A percentile compares a stretch with the other conserved stretches of the same genome.
These are phyloP conservation scores for Malassezia slooffiae DNA, from an alignment of 1,284 basidiomycete genomes.

Conservation along the genomic window DNA sequence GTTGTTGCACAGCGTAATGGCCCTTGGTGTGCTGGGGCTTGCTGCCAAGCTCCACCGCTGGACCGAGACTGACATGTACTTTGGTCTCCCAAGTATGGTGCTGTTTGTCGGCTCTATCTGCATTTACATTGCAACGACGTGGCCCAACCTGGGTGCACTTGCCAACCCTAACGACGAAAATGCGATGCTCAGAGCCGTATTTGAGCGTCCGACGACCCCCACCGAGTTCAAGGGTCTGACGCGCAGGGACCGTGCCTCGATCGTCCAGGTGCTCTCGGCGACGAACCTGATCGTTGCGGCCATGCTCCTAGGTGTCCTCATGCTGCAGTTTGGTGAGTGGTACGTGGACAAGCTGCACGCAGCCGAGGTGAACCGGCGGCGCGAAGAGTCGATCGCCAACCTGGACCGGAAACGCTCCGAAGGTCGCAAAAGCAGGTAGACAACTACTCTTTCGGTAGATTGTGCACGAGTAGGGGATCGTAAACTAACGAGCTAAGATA, in stretches of 20 bases:
- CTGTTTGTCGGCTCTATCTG: conserved; percentile 35
- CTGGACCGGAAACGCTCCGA: conserved; percentile 6
- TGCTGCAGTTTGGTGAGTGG: conserved; percentile 37
- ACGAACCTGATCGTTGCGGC: conserved; percentile 36
- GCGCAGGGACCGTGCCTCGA: conserved; percentile 22
- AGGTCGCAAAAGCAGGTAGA: too few species aligned
- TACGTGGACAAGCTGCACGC: conserved; percentile 16
- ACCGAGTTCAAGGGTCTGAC: conserved; percentile 16
- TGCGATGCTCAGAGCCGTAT: conserved; percentile 11
- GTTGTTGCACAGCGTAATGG: conserved; percentile 40
- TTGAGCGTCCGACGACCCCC: neutral
- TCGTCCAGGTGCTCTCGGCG: conserved; percentile 35
- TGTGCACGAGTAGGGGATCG: neutral
- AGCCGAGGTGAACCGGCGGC: conserved; percentile 9
- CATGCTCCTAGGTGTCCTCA: conserved; percentile 32
- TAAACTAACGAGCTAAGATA: neutral
- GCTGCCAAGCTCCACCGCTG: conserved; percentile 41
- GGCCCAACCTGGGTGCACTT: conserved; percentile 39
- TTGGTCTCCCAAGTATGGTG: conserved; percentile 36
- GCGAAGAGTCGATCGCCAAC: conserved; percentile 7
- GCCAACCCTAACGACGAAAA: conserved; percentile 29
- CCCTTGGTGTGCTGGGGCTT: conserved; percentile 35
- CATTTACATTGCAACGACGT: conserved; percentile 37
- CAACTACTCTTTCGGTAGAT: too few species aligned
- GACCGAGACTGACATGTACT: conserved; percentile 44